Percentiles rank a stretch among this genome's conserved stretches.
phyloP scores from a whole-genome alignment of 495 filamentous ascomycete genomes.

The Chaetomium fimeti region DNA sequence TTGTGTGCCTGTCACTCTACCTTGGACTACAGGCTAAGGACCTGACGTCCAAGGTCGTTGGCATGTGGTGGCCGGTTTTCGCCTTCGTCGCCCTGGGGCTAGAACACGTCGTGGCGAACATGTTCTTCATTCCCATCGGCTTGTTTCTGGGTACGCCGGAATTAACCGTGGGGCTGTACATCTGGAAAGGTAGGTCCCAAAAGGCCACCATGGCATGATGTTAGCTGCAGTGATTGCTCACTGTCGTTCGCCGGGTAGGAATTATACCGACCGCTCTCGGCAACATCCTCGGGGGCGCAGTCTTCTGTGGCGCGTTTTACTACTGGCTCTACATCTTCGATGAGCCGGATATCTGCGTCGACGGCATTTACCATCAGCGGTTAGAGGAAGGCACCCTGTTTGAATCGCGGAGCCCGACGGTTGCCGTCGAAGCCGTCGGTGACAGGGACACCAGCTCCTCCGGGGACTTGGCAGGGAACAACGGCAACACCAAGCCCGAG shows the following conservation, averaged over 20 bases:
- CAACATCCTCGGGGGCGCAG: conserved; percentile 57
- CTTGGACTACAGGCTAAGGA: conserved; percentile 57
- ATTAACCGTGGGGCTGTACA: conserved; percentile 55
- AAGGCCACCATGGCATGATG: neutral
- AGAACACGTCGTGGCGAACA: conserved; percentile 65
- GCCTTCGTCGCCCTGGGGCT: conserved; percentile 59
- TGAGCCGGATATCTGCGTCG: conserved; percentile 25
- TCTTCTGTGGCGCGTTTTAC: conserved; percentile 52
- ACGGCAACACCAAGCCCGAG: conserved; percentile 6
- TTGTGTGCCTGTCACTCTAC: conserved; percentile 60
- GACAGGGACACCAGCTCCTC: conserved; percentile 1
- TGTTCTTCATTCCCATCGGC: conserved; percentile 61
- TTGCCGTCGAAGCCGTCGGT: conserved; percentile 1
- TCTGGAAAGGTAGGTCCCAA: conserved; percentile 54
- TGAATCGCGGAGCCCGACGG: conserved; percentile 15
- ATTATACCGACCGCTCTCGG: conserved; percentile 59
- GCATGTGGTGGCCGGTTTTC: conserved; percentile 65
- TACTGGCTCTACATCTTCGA: conserved; percentile 51
- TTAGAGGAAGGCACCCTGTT: neutral
- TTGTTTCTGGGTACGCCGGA: conserved; percentile 54
- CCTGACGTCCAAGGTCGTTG: conserved; percentile 55
- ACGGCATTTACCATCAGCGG: conserved; percentile 26
- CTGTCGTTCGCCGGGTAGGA: conserved; percentile 21
- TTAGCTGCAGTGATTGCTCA: conserved; percentile 7
- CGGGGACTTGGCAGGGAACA: conserved; percentile 6